Evolutionary conservation across 352 stramenopile species (phyloP), one percentile per base, ranked within the genome.

Genomic region (Globisporangium acanthophoron): DNA sequence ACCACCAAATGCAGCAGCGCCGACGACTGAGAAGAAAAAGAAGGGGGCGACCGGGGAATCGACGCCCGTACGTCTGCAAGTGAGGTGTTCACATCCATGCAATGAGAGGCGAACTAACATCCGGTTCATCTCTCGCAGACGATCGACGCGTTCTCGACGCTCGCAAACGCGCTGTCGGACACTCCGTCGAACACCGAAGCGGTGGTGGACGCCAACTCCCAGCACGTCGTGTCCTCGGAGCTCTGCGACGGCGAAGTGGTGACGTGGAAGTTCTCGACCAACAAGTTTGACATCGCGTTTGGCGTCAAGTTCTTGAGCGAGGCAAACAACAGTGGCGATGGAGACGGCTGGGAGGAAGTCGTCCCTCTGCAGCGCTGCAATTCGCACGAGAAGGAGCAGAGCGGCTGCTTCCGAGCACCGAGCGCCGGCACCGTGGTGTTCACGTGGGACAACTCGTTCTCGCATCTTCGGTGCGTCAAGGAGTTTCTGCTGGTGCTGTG

Each of bases 401-500:
- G 27, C 9, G 76, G 73, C 21, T 66, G 53, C 6, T 89, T 80
- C 43, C 52, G 64, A 29, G 49, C 77, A 20, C 41, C 51, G 9
- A 61, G 3, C 35, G 48, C 63, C 8, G 74, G 79, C 3, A 89
- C 73, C 7, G 57, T 85, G 47, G 58, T 80, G 24, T 70, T 86
- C 52, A 87, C 61, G 24, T 89, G 79, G 79, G 71, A 87, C 57
- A 89, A 89, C 58, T 72, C 61, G 7, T 86, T 77, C 52, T 89
- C 79, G 0, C 50, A 70, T 15, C 65, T 86, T 41, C 71, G 76
- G 79, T 89, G 61, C 40, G 71, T 31, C 5, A 3, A 24, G 29
- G 15, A n/a, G 13, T 39, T 5, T 7, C 13, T 43, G 8, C 3
- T 18, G 16, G 55, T 16, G 7, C n/a, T n/a, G 20, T 52, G 4